Conservation (phyloP, 2,329 filamentous ascomycete genomes). For the Sclerotinia sclerotiorum region DNA sequence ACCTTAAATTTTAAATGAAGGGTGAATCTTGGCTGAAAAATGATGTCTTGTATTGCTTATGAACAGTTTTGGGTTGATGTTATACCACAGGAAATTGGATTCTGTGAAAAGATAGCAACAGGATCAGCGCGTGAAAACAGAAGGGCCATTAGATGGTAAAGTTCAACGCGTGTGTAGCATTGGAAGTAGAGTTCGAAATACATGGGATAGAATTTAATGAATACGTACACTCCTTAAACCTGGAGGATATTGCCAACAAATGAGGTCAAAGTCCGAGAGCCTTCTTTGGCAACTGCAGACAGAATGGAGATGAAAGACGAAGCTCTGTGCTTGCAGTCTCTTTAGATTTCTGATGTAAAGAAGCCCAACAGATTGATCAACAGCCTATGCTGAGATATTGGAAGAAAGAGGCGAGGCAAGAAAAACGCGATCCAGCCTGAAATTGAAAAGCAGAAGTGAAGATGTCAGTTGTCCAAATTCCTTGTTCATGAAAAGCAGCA, state of each 20-base stretch:
- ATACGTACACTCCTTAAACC: slow-evolving; percentile 43
- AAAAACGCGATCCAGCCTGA: slow-evolving; percentile 21
- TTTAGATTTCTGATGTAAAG: slow-evolving; percentile 30
- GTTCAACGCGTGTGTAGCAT: slow-evolving; percentile 27
- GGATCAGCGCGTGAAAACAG: slow-evolving; percentile 41
- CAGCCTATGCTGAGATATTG: slow-evolving; percentile 19
- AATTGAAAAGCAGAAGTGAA: slow-evolving; percentile 23
- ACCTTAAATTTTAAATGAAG: slow-evolving; percentile 12
- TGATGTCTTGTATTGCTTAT: slow-evolving; percentile 36
- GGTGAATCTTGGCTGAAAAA: slow-evolving; percentile 21
- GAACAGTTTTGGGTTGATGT: slow-evolving; percentile 30
- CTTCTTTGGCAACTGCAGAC: slow-evolving; percentile 41
- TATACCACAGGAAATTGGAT: slow-evolving; percentile 34
- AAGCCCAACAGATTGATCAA: slow-evolving; percentile 22
- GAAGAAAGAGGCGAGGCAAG: slow-evolving; percentile 17
- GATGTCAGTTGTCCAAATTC: slow-evolving; percentile 20
- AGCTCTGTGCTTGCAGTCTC: slow-evolving; percentile 63
- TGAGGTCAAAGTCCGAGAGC: slow-evolving; percentile 39
- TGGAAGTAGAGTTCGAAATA: slow-evolving; percentile 34
- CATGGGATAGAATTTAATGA: slow-evolving; percentile 41
- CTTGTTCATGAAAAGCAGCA: slow-evolving; percentile 18
- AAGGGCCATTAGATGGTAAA: slow-evolving; percentile 18
- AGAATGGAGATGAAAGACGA: slow-evolving; percentile 53
- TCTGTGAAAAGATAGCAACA: slow-evolving; percentile 37
- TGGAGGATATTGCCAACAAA: slow-evolving; percentile 35